Conservation (phyloP, 2,329 filamentous ascomycete genomes). For the Leptoxyphium fumago region DNA sequence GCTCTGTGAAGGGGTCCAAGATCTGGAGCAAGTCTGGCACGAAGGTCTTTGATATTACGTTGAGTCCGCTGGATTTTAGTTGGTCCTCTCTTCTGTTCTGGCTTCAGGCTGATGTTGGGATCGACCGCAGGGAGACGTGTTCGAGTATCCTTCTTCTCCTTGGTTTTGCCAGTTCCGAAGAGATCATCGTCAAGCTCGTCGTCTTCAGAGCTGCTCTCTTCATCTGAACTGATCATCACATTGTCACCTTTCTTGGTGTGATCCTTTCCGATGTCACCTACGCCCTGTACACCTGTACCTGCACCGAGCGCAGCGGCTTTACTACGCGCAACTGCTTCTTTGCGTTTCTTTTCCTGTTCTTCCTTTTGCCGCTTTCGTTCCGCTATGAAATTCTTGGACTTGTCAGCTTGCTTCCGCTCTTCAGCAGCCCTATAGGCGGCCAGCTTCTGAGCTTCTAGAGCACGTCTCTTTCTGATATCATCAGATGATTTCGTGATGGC, state of each 20-base stretch:
- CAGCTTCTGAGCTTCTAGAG: background rate
- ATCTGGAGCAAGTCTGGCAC: constrained; percentile 78
- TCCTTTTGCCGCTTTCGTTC: constrained; percentile 50
- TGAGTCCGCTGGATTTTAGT: constrained; percentile 71
- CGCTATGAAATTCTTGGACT: constrained; percentile 47
- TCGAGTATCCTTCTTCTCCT: constrained; percentile 31
- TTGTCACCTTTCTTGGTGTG: constrained; percentile 60
- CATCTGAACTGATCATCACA: constrained; percentile 76
- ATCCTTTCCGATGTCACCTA: constrained; percentile 65
- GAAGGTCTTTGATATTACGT: constrained; percentile 82
- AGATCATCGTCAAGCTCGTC: constrained; percentile 33
- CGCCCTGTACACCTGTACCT: constrained; percentile 60
- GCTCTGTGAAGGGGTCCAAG: constrained; percentile 72
- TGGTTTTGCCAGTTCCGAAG: constrained; percentile 36
- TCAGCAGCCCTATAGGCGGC: constrained; percentile 15
- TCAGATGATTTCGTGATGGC: constrained; percentile 1
- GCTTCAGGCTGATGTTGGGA: constrained; percentile 16
- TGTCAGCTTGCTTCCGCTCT: constrained; percentile 22
- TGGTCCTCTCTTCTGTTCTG: constrained; percentile 48
- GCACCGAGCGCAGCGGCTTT: constrained; percentile 46
- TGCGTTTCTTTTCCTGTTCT: constrained; percentile 53
- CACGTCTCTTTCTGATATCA: constrained; percentile 5
- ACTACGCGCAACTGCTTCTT: constrained; percentile 8
- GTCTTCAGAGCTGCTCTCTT: constrained; percentile 35
- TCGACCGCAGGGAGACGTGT: constrained; percentile 23